Percentiles rank a stretch among this genome's conserved stretches.
phyloP scores from a whole-genome alignment of 352 stramenopile species.

The Globisporangium cystogenes region DNA sequence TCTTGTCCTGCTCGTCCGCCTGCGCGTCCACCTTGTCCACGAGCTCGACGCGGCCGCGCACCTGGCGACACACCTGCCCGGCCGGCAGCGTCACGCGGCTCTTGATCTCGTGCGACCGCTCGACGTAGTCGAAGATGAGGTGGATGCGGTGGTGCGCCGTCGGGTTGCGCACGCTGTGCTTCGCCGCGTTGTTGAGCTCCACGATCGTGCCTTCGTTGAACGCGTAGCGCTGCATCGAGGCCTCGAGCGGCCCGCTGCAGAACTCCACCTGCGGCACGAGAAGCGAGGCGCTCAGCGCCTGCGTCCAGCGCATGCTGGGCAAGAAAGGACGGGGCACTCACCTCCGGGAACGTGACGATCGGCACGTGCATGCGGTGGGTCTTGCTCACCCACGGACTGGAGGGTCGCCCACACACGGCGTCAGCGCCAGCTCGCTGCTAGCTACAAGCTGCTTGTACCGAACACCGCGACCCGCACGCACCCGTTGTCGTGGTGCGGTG shows the following conservation, averaged over 20 bases:
- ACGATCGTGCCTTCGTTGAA: conserved; percentile 91
- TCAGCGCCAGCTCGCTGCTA: not conserved
- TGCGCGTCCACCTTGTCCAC: conserved; percentile 21
- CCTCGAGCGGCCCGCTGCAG: conserved; percentile 51
- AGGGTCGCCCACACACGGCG: not conserved
- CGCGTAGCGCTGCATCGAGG: conserved; percentile 55
- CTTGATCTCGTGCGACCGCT: conserved; percentile 24
- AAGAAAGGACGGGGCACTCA: not conserved
- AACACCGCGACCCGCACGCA: conserved; percentile 9
- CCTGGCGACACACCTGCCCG: conserved; percentile 41
- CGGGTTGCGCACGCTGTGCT: conserved; percentile 91
- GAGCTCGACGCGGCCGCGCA: conserved; percentile 48
- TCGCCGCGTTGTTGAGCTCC: conserved; percentile 97
- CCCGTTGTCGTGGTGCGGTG: conserved; percentile 94
- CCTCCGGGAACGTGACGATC: conserved; percentile 76
- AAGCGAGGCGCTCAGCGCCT: not conserved
- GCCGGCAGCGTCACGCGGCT: conserved; percentile 23
- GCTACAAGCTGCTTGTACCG: not conserved
- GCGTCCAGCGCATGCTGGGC: not conserved
- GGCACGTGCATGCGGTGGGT: conserved; percentile 94
- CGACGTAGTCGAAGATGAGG: conserved; percentile 97
- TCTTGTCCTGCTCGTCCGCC: conserved; percentile 16
- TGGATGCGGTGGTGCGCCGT: conserved; percentile 86
- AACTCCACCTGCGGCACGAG: conserved; percentile 31
- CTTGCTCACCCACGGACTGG: conserved; percentile 83